phyloP scores from a whole-genome alignment of 768 basidiomycete genomes.

The Leccinum longicurvipes region DNA sequence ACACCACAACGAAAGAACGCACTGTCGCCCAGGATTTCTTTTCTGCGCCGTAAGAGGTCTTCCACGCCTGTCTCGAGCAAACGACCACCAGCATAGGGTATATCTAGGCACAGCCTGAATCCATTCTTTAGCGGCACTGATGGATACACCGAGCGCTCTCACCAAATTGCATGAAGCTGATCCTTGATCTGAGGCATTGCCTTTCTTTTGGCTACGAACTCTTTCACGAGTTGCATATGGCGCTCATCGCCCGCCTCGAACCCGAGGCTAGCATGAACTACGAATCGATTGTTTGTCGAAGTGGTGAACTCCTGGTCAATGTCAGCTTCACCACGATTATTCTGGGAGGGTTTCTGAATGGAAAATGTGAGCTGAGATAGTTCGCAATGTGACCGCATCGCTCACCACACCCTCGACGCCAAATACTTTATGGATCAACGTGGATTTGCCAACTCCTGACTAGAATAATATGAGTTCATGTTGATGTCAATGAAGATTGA shows the following conservation, averaged over 20 bases:
- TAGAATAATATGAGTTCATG: no score
- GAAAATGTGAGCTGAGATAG: not conserved
- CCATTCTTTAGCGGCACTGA: not conserved
- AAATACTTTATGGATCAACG: no score
- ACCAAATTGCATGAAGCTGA: not conserved
- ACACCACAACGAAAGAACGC: not conserved
- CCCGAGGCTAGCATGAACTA: not conserved
- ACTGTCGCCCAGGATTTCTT: not conserved
- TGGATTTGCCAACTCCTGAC: no score
- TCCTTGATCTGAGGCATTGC: not conserved
- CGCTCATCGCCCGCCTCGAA: not conserved
- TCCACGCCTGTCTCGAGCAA: fast-evolving
- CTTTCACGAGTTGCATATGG: fast-evolving
- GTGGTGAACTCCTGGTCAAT: not conserved
- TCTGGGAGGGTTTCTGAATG: not conserved
- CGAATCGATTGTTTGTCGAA: not conserved
- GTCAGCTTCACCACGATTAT: not conserved
- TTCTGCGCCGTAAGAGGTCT: not conserved
- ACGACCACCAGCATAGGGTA: not conserved
- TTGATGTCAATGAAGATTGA: no score
- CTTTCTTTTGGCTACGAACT: not conserved
- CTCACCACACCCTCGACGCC: no score
- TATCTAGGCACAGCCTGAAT: not conserved
- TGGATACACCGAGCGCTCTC: not conserved
- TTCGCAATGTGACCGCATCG: no score